Base-by-base conservation (phyloP, 2,329 filamentous ascomycete genomes). In the Sporothrix brunneoviolacea region DNA sequence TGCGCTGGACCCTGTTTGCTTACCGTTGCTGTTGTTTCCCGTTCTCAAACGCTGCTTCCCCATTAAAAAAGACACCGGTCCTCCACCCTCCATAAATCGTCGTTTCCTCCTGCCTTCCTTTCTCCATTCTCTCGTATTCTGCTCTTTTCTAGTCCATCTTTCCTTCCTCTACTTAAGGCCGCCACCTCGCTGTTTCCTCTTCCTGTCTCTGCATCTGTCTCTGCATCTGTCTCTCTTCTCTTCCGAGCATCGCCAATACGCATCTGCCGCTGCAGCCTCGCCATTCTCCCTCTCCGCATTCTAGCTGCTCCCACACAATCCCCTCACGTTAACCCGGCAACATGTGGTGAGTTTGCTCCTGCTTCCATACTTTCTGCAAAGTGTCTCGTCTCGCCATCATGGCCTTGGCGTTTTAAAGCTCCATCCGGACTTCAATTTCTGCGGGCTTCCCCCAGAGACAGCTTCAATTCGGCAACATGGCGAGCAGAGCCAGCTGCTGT, bases 281-380 rank as follows among this genome's bases (percentile, higher is more conserved):
- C 18, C 18, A 18, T 42, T 21, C 2, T 12, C 28, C 32, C 8
- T 15, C 18, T 5, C 18, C 16, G 12, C 8, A 16, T 22, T 32
- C 30, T 19, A 15, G 32, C 32, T 35, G 32, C 32, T 15, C 27
- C 36, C 18, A 19, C 30, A 36, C 16, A 27, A 18, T 19, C 22
- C 15, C 30, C 33, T 28, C 16, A 36, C 32, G 8, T 28, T 16
- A 13, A 55, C 51, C 53, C 40, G 60, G 60, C 64, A 65, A 60
- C 54, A 66, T 67, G 64, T 66, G 64, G 64, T 66, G 64, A 50
- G 64, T 51, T 12, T n/a, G n/a, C n/a, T n/a, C n/a, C n/a, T n/a
- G n/a, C n/a, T n/a, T n/a, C n/a, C n/a, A n/a, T n/a, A n/a, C n/a
- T n/a, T n/a, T n/a, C n/a, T n/a, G n/a, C n/a, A n/a, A n/a, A n/a